Base-by-base conservation (phyloP, 2,329 filamentous ascomycete species). In the Sporothrix variecibatus region DNA sequence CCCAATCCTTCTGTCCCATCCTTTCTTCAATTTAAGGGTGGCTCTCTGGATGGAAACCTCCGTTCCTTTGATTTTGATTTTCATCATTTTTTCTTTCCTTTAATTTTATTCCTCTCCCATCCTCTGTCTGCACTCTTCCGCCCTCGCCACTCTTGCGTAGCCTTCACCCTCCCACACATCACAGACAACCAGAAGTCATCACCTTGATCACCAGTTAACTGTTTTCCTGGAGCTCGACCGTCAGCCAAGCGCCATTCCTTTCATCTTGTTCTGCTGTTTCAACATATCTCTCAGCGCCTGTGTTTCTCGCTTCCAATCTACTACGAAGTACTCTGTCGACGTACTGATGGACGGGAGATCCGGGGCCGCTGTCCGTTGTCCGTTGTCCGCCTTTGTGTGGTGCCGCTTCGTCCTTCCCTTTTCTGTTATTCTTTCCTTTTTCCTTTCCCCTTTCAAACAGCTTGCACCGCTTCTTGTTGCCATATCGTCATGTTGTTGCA, bases 181-280 rank as follows among this genome's bases (percentile, higher is more conserved):
- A 67, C 58, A 1, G 34, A 26, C 23, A 23, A 15, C 15, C 17
- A 43, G 34, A 43, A 17, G 43, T 4, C 43, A 20, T 28, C 51
- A 28, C 26, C 12, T 20, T 26, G n/a, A 2, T 53, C 23, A 11
- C 8, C n/a, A 23, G 17, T 51, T 51, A 20, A 17, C 9, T n/a
- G 51, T 26, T 23, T 53, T n/a, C n/a, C 9, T 53, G 51, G 8
- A 23, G n/a, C 26, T 56, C 51, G 11, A 26, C 9, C 6, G 17
- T 51, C 46, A 51, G 23, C 11, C 60, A 43, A 43, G 20, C 60
- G 60, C 60, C 56, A 15, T 40, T n/a, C 60, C 58, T 65, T 65
- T 65, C 60, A 65, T 65, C 60, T 65, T 65, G 11, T 43, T 40
- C 20, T 64, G 60, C 60, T 11, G 60, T 65, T 43, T 43, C 60